phyloP scores from a whole-genome alignment of 2,329 filamentous ascomycete genomes.

The Sporothrix pallida region DNA sequence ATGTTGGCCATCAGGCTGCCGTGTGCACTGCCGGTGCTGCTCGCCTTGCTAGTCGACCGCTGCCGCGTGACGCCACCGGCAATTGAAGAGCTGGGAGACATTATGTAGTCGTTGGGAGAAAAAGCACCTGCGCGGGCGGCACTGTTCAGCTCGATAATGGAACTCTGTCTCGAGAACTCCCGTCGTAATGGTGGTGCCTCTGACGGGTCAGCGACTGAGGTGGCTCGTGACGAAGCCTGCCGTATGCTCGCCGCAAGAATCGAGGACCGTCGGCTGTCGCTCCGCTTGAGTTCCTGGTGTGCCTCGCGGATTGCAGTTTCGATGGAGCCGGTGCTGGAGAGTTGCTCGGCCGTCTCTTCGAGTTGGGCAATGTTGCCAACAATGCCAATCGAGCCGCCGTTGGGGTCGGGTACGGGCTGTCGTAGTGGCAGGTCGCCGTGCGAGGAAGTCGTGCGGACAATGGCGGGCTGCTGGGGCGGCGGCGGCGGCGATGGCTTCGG shows the following conservation, averaged over 20 bases:
- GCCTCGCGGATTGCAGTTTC: constrained; percentile 77
- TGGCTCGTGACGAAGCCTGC: constrained; percentile 37
- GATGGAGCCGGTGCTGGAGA: constrained; percentile 76
- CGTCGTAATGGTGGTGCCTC: constrained; percentile 37
- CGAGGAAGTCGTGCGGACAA: constrained; percentile 56
- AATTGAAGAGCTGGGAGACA: constrained; percentile 69
- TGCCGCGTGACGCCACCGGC: constrained; percentile 58
- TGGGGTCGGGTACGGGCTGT: constrained; percentile 68
- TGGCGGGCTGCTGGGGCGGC: constrained; percentile 45
- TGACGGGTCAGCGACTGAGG: not conserved
- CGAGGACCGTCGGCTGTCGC: constrained; percentile 70
- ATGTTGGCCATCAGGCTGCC: constrained; percentile 8
- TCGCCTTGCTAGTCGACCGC: constrained; percentile 61
- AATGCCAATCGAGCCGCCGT: constrained; percentile 66
- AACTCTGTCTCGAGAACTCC: constrained; percentile 50
- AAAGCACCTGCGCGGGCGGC: constrained; percentile 72
- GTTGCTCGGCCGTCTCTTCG: constrained; percentile 75
- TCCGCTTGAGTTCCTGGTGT: constrained; percentile 72
- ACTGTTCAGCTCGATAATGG: constrained; percentile 73
- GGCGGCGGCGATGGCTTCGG: constrained; percentile 1
- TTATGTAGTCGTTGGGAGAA: constrained; percentile 70
- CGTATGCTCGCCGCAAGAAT: constrained; percentile 58
- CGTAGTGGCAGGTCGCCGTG: constrained; percentile 54
- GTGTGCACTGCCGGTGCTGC: constrained; percentile 43
- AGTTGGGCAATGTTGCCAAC: constrained; percentile 73